Evolutionary conservation across 495 filamentous ascomycete species (phyloP).

Genomic region (Cladorrhinum samala): DNA sequence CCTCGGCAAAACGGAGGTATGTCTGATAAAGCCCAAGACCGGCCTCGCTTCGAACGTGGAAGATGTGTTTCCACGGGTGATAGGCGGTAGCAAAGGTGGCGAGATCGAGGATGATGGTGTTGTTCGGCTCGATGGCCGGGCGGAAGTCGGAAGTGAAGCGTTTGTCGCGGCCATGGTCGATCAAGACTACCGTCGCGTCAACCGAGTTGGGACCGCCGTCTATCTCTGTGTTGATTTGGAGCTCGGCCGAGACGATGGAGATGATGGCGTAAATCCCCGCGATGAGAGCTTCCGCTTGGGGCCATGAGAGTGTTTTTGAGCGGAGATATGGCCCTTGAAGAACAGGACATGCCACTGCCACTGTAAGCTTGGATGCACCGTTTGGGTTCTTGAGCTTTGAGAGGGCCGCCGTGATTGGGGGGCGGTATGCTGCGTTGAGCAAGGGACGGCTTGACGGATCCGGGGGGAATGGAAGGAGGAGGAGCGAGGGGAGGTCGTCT

Average conservation of each 20-base stretch:
- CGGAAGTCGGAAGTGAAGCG: slow-evolving; percentile 22
- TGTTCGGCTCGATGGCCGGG: slow-evolving; percentile 31
- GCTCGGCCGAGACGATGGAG: slow-evolving; percentile 56
- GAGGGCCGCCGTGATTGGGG: slow-evolving; percentile 44
- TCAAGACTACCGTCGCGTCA: slow-evolving; percentile 68
- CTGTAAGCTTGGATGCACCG: slow-evolving; percentile 39
- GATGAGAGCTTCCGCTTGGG: slow-evolving; percentile 59
- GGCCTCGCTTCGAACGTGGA: slow-evolving; percentile 53
- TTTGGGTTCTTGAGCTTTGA: slow-evolving; percentile 37
- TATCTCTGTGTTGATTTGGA: slow-evolving; percentile 54
- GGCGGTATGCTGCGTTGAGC: slow-evolving; percentile 51
- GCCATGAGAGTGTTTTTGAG: slow-evolving; percentile 53
- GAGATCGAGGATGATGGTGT: slow-evolving; percentile 57
- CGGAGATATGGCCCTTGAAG: slow-evolving; percentile 36
- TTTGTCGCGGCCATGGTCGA: slow-evolving; percentile 52
- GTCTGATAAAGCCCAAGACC: slow-evolving; percentile 43
- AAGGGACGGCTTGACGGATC: slow-evolving; percentile 36
- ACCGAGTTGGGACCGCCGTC: slow-evolving; percentile 58
- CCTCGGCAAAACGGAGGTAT: slow-evolving; percentile 41
- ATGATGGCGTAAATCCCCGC: slow-evolving; percentile 75
- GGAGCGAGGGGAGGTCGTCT: slow-evolving; percentile 40
- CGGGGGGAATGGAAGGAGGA: slow-evolving; percentile 54
- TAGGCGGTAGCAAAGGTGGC: slow-evolving; percentile 57
- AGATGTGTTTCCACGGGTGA: slow-evolving; percentile 65
- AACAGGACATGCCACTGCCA: slow-evolving; percentile 49